Evolutionary conservation across 108 stramenopile genomes (phyloP), one percentile per base, ranked within the genome.

Genomic region (Thalassiosira profunda): DNA sequence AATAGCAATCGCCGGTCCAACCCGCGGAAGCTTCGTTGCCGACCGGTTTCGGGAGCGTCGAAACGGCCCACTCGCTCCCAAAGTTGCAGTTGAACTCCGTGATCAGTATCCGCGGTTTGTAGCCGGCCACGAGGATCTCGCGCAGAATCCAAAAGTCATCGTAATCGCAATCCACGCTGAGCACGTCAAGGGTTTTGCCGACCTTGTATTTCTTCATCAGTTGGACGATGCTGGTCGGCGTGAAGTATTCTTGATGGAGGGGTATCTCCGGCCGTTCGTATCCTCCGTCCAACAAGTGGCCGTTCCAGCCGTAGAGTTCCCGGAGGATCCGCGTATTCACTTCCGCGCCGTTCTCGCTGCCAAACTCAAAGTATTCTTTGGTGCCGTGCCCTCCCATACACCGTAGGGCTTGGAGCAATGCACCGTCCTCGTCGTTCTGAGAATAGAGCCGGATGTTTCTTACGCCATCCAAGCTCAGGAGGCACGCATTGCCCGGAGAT

Each of bases 301-400:
- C 53, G 8, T 56, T 55, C 66, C 66, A 67, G 9, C 35, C 54
- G 29, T 67, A 55, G 9, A 38, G 23, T 14, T 68, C 56, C 20
- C 67, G 33, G 12, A 68, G 40, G 14, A 68, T 2, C 21, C 67
- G 56, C n/a, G n/a, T n/a, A n/a, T n/a, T n/a, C n/a, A n/a, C n/a
- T n/a, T n/a, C n/a, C n/a, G n/a, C n/a, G n/a, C n/a, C n/a, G 6
- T 28, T 42, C 58, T 68, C 67, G n/a, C 51, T 40, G 7, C 67
- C 66, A 56, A 55, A 57, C 33, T 67, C 66, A 20, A 57, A 55
- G 44, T 67, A 67, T 12, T 67, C 53, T 41, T 56, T 67, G 4
- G 60, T 61, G 24, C 60, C 60, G 46, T 61, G 60, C 5, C 60
- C 60, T 41, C 60, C 60, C 60, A 61, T 42, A 44, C 60, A 61